A percentile compares a stretch with the other conserved stretches of the same genome.
phyloP scores from a whole-genome alignment of 2,329 filamentous ascomycete species.

The Pseudocercospora eumusae region DNA sequence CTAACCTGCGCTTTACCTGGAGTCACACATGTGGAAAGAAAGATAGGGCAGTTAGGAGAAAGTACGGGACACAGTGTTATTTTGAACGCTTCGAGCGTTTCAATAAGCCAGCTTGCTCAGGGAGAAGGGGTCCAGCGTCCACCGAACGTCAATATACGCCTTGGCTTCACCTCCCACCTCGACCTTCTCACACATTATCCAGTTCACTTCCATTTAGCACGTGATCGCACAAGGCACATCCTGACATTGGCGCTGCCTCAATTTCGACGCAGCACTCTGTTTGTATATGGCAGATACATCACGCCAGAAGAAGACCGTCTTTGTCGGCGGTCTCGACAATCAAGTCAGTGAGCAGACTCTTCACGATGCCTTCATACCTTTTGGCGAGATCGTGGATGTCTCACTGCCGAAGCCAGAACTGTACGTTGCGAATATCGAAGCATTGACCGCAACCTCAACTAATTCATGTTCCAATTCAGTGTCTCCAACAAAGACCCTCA shows the following conservation, averaged over 20 bases:
- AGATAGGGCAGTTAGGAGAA: background rate
- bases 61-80: slow-evolving; percentile 3
- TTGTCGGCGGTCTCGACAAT: slow-evolving; percentile 84
- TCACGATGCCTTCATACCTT: slow-evolving; percentile 91
- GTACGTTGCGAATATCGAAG: slow-evolving; percentile 36
- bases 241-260: background rate
- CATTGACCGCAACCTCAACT: background rate
- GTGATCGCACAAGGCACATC: background rate
- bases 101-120: slow-evolving; percentile 4
- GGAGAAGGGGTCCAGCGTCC: background rate
- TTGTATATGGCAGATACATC: slow-evolving; percentile 74
- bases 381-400: slow-evolving; percentile 92
- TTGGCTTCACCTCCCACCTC: background rate
- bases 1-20: slow-evolving; percentile 4
- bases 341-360: slow-evolving; percentile 74
- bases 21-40: slow-evolving; percentile 10
- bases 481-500: slow-evolving; percentile 75
- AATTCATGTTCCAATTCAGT: slow-evolving; percentile 23
- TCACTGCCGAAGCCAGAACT: slow-evolving; percentile 85
- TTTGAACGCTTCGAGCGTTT: background rate
- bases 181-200: background rate
- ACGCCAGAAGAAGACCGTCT: slow-evolving; percentile 76
- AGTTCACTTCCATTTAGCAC: background rate
- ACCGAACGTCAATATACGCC: background rate
- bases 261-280: background rate